Conservation (phyloP, 345 rosid genomes). For the Syzygium aromaticum region DNA sequence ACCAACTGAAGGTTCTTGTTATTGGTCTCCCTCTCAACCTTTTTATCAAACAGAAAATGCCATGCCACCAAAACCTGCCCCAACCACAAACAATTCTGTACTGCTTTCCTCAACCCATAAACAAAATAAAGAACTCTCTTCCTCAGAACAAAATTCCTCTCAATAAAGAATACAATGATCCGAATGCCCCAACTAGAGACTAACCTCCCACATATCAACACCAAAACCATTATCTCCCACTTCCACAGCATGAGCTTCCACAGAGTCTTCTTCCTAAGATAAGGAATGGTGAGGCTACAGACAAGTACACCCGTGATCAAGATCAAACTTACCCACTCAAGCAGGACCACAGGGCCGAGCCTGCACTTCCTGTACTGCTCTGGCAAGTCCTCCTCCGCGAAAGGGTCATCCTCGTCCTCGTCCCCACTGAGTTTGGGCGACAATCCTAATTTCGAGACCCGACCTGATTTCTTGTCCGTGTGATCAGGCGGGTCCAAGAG, state of each 20-base stretch:
- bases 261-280: constrained; percentile 13
- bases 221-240: constrained; percentile 58
- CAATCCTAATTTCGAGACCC: constrained; percentile 7
- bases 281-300: constrained; percentile 33
- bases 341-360: constrained; percentile 15
- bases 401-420: constrained; percentile 41
- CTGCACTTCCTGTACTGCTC: constrained; percentile 33
- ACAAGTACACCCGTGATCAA: constrained; percentile 25
- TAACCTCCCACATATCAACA: constrained; percentile 61
- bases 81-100: constrained; percentile 64
- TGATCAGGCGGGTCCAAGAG: constrained; percentile 34
- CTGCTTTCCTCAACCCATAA: constrained; percentile 39
- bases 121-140: constrained; percentile 68
- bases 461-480: constrained; percentile 11
- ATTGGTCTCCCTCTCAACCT: constrained; percentile 28
- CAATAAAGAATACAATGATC: constrained; percentile 47
- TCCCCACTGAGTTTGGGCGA: constrained; percentile 25
- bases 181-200: constrained; percentile 62
- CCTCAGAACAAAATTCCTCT: constrained; percentile 55
- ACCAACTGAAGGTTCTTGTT: constrained; percentile 21
- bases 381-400: constrained; percentile 46
- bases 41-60: constrained; percentile 49
- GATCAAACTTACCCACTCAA: constrained; percentile 51
- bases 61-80: constrained; percentile 58
- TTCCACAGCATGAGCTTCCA: constrained; percentile 55